Percentiles rank a stretch among this genome's conserved stretches.
Conservation (phyloP, 108 stramenopile species). For the Skeletonema tropicum region DNA sequence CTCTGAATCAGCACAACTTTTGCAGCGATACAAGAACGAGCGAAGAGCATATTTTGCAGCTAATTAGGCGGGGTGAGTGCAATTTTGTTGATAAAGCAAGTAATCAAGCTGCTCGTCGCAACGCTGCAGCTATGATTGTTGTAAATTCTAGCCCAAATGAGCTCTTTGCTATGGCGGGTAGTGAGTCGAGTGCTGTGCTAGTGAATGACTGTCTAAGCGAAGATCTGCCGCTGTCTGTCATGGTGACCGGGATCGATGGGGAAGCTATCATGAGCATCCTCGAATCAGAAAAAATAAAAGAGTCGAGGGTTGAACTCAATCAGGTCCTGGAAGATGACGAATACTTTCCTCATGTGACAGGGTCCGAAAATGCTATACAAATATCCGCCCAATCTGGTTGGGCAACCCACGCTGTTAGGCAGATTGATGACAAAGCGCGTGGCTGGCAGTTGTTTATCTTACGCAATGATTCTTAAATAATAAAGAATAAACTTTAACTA, state of each 20-base stretch:
- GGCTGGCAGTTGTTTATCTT: slow-evolving; percentile 71
- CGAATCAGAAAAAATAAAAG: slow-evolving; percentile 24
- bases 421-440: background rate
- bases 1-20: slow-evolving; percentile 7
- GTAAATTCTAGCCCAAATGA: slow-evolving; percentile 65
- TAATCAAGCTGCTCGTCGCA: slow-evolving; percentile 43
- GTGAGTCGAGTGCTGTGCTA: slow-evolving; percentile 11
- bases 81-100: slow-evolving; percentile 63
- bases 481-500: no score
- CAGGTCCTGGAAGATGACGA: background rate
- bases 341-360: slow-evolving; percentile 43
- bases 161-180: slow-evolving; percentile 80
- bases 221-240: slow-evolving; percentile 59
- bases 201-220: slow-evolving; percentile 8
- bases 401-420: slow-evolving; percentile 64
- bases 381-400: slow-evolving; percentile 63
- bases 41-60: slow-evolving; percentile 38
- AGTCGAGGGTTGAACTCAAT: slow-evolving; percentile 11
- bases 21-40: slow-evolving; percentile 15
- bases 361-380: slow-evolving; percentile 39
- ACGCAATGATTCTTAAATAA: background rate
- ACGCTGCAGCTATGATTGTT: slow-evolving; percentile 64
- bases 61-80: slow-evolving; percentile 70
- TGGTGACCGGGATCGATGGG: slow-evolving; percentile 73
- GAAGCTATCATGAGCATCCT: slow-evolving; percentile 34